A percentile compares a stretch with the other conserved stretches of the same genome.
Conservation (phyloP, 2,329 filamentous ascomycete species). For the Zopfia rhizophila region DNA sequence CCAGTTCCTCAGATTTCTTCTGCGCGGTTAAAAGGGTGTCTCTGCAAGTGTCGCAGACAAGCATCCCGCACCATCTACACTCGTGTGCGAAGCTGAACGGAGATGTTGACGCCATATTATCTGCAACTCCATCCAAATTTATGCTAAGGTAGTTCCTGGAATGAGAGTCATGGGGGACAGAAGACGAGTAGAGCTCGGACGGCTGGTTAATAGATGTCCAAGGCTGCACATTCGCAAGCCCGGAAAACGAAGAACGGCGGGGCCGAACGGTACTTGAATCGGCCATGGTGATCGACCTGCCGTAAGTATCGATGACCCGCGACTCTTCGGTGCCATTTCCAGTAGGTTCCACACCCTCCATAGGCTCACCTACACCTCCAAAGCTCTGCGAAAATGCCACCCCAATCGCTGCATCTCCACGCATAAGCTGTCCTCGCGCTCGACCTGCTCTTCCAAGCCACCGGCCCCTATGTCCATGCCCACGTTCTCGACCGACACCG, state of each 20-base stretch:
- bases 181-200: not conserved
- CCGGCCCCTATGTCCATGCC: constrained; percentile 4
- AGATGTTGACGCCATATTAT: too few relatives aligned
- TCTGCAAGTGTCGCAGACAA: constrained; percentile 38
- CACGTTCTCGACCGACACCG: not conserved
- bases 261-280: constrained; percentile 13
- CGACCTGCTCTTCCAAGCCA: constrained; percentile 1
- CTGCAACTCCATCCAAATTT: too few relatives aligned
- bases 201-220: too few relatives aligned
- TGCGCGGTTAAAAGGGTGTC: constrained; percentile 11
- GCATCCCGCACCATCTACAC: constrained; percentile 31
- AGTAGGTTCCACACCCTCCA: too few relatives aligned
- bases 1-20: not conserved
- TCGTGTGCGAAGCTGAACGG: constrained; percentile 39
- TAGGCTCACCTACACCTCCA: constrained; percentile 9
- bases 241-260: too few relatives aligned
- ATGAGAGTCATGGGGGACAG: not conserved
- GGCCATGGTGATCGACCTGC: constrained; percentile 22
- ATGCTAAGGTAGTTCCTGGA: too few relatives aligned
- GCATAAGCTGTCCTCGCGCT: constrained; percentile 1
- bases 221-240: too few relatives aligned
- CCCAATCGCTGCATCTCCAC: constrained; percentile 4
- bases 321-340: too few relatives aligned
- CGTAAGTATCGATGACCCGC: constrained; percentile 31
- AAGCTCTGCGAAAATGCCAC: constrained; percentile 16